Conservation (phyloP, 23 red algal species). For the Gracilaria domingensis region DNA sequence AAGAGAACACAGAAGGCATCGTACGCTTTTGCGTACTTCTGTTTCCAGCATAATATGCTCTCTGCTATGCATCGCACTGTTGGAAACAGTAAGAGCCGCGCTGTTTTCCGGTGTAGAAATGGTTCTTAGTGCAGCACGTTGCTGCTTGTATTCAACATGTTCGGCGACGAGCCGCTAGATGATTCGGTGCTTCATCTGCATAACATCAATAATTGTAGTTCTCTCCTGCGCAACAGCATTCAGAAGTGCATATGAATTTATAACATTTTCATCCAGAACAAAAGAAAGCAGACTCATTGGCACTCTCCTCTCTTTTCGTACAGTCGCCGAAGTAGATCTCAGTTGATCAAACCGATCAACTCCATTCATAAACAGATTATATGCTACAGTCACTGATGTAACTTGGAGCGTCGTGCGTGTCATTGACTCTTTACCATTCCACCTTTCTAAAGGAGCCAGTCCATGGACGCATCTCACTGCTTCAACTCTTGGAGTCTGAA, state of each 20-base stretch:
- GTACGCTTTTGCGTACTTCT: background rate
- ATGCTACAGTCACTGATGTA: background rate
- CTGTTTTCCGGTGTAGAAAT: background rate
- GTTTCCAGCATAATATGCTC: background rate
- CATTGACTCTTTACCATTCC: background rate
- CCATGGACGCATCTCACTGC: background rate
- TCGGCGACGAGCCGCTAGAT: background rate
- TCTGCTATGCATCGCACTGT: no score
- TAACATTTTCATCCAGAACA: no score
- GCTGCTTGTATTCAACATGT: constrained; percentile 2
- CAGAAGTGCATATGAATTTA: no score
- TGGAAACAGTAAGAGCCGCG: background rate
- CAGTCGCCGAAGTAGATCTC: background rate
- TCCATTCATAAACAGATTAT: constrained; percentile 4
- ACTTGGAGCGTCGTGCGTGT: background rate
- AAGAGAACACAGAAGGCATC: background rate
- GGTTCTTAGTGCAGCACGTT: background rate
- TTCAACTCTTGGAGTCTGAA: no score
- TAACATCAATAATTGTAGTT: no score
- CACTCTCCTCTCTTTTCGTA: background rate
- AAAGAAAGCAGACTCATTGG: no score
- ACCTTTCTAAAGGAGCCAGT: background rate
- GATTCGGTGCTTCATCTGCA: background rate
- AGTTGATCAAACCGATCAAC: constrained; percentile 12
- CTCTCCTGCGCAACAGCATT: no score